Evolutionary conservation across 2,329 filamentous ascomycete species (phyloP).

Genomic region (Atkinsonella texensis): DNA sequence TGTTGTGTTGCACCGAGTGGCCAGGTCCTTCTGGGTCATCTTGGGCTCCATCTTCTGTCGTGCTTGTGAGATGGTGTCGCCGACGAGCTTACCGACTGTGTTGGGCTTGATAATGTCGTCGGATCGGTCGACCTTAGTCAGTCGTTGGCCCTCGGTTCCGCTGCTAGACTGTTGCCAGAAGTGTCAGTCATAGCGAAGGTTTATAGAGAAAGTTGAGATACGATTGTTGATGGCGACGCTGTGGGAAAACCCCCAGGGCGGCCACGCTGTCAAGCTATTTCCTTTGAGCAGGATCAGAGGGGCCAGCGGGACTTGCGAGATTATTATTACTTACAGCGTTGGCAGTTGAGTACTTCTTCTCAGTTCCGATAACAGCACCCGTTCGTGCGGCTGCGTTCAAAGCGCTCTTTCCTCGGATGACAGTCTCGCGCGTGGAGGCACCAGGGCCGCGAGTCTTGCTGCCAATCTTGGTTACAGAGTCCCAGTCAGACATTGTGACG

Average conservation of each 20-base stretch:
- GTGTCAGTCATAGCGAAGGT: conserved; percentile 8
- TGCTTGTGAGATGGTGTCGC: conserved; percentile 68
- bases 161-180: conserved; percentile 13
- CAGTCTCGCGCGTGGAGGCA: conserved; percentile 62
- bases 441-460: conserved; percentile 65
- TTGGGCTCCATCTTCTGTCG: conserved; percentile 78
- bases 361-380: conserved; percentile 65
- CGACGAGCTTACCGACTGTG: conserved; percentile 71
- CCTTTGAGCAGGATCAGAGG: not conserved
- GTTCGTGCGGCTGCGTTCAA: conserved; percentile 82
- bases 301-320: not conserved
- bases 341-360: conserved; percentile 77
- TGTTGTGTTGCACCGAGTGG: conserved; percentile 82
- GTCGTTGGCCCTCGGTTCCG: conserved; percentile 68
- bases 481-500: conserved; percentile 66
- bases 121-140: conserved; percentile 94
- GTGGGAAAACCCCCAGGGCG: not conserved
- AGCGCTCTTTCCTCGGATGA: conserved; percentile 69
- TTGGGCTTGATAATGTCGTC: conserved; percentile 98
- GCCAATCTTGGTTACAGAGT: conserved; percentile 84
- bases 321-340: conserved; percentile 41
- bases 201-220: not conserved
- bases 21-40: conserved; percentile 86
- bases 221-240: not conserved
- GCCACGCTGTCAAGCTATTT: not conserved